Evolutionary conservation across 2,329 filamentous ascomycete genomes (phyloP), one percentile per base, ranked within the genome.

Genomic region (Paecilomyces formosus): DNA sequence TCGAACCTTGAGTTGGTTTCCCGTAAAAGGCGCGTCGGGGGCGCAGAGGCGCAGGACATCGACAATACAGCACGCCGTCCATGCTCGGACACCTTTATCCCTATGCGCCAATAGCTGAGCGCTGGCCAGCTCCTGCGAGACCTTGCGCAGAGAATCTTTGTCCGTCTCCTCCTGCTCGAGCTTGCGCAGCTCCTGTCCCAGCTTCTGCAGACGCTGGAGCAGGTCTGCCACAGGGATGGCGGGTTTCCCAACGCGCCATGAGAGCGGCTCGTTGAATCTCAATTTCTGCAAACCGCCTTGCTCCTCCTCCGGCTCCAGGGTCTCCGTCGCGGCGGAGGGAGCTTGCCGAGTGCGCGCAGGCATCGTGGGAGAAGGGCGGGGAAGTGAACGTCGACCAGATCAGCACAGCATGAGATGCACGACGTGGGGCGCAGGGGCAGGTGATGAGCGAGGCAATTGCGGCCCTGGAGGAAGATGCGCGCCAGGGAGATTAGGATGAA

Each of bases 31-130:
- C 71, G 94, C 94, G 80, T 97, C 88, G 0, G 94, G 94, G 28
- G 94, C 94, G 76, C 91, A 96, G 58, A 99, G 82, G 67, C 90
- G 88, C 71, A 99, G 84, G 65, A 99, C 89, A 72, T 99, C 94
- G 57, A 97, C 92, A 61, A 97, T 81, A 72, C 92, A 97, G 69
- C 90, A 90, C 51, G 92, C 87, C 31, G 90, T 85, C 79, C 89
- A 96, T 26, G 94, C 93, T 74, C 89, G 88, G 63, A 99, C 92
- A 58, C 94, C 94, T 64, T 88, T 89, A 74, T 99, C 94, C 78
- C 96, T 96, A 76, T 99, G 94, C 60, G 85, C 85, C 53, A 99
- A 78, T 24, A 99, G 80, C 68, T 94, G 91, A 61, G 88, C 86
- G 63, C 87, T 86, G 5, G 88, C 90, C 52, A 99, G 82, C 68